Percentiles rank a stretch among this genome's conserved stretches.
Evolutionary conservation across 345 rosid species (phyloP).

Genomic region (Clausena lansium): DNA sequence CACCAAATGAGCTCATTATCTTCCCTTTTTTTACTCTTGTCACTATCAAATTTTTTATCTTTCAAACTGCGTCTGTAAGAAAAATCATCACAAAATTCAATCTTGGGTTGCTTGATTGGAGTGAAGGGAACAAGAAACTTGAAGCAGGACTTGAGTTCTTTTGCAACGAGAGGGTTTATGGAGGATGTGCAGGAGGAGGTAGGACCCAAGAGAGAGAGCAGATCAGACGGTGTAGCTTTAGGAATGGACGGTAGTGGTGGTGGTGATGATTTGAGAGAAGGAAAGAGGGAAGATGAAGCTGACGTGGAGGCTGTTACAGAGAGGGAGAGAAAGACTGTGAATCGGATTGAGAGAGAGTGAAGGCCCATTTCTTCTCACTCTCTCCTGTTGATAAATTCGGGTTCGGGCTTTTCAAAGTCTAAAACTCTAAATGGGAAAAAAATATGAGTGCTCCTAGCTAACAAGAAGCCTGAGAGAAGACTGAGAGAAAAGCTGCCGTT

Average conservation of each 20-base stretch:
- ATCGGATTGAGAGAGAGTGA: conserved; percentile 29
- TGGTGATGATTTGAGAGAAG: conserved; percentile 20
- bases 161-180: conserved; percentile 53
- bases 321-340: conserved; percentile 53
- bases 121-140: conserved; percentile 71
- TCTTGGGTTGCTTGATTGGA: conserved; percentile 13
- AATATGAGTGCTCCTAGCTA: too few species aligned
- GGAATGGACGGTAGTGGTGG: conserved; percentile 35
- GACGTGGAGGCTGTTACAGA: conserved; percentile 51
- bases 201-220: conserved; percentile 67
- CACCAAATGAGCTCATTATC: conserved; percentile 80
- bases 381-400: too few species aligned
- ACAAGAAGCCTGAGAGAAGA: too few species aligned
- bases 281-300: conserved; percentile 22
- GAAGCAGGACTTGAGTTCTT: conserved; percentile 62
- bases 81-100: not conserved
- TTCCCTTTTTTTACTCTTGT: not conserved
- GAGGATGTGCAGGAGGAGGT: conserved; percentile 37
- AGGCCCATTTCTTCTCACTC: conserved; percentile 27
- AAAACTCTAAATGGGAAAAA: too few species aligned
- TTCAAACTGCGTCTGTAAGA: conserved; percentile 21
- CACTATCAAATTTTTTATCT: not conserved
- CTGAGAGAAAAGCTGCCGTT: too few species aligned
- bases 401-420: too few species aligned
- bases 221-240: conserved; percentile 68